These are phyloP conservation scores for Beauveria sp. DNA, from an alignment of 2,329 filamentous ascomycete genomes.

Conservation along the genomic window DNA sequence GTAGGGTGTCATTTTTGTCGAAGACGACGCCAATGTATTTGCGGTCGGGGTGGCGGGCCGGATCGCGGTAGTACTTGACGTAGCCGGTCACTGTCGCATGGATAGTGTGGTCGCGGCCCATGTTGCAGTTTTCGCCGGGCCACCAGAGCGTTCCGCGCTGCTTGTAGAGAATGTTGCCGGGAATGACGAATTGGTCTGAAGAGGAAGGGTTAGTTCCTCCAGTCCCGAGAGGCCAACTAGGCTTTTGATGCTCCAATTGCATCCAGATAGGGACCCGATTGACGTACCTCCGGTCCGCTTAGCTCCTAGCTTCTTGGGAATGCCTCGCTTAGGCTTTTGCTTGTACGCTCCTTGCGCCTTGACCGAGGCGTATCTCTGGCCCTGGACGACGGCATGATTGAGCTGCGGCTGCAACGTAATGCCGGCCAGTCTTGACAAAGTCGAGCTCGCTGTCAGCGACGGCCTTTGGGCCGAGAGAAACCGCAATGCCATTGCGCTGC, in stretches of 20 bases:
- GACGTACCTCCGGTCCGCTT: conserved; percentile 83
- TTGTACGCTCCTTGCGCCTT: conserved; percentile 65
- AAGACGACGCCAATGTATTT: conserved; percentile 95
- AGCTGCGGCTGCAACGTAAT: conserved; percentile 22
- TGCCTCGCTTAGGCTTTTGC: conserved; percentile 49
- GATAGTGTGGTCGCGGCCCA: conserved; percentile 95
- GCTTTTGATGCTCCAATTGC: background rate
- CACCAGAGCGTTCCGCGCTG: conserved; percentile 93
- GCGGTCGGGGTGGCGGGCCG: conserved; percentile 69
- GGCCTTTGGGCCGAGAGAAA: conserved; percentile 41
- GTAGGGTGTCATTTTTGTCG: conserved; percentile 71
- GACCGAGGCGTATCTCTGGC: conserved; percentile 48
- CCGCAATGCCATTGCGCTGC: conserved; percentile 30
- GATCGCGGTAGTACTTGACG: conserved; percentile 95
- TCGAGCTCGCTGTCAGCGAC: conserved; percentile 31
- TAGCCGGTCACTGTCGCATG: conserved; percentile 80
- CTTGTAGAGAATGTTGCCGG: conserved; percentile 96
- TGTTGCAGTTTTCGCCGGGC: conserved; percentile 88
- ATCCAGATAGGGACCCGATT: background rate
- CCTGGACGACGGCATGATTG: conserved; percentile 37
- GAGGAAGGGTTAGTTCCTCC: background rate
- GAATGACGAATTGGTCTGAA: conserved; percentile 81
- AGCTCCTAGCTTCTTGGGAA: conserved; percentile 79
- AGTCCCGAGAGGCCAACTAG: too few species aligned
- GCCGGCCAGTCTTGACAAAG: conserved; percentile 18